Evolutionary conservation across 2,329 filamentous ascomycete genomes (phyloP), one percentile per base, ranked within the genome.

Genomic region (Fusarium begoniae): DNA sequence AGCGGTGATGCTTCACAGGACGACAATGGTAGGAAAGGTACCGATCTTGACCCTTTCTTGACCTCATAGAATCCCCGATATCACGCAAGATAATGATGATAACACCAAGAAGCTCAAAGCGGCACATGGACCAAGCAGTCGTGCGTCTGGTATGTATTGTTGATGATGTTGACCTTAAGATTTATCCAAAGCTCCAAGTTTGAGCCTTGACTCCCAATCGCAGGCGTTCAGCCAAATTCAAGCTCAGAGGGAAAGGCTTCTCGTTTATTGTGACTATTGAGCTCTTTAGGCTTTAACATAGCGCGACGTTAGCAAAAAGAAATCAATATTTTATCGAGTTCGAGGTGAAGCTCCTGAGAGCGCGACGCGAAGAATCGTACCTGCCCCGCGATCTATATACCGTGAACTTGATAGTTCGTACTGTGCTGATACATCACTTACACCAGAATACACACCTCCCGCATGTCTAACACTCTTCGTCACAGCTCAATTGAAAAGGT

Each of bases 91-190:
- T 80, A 72, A 89, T 83, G 64, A 89, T 84, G 44, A 88, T 82
- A 48, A 83, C 83, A 35, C 87, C 87, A 35, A 89, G 74, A 26
- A 87, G 84, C 81, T 89, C 87, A 78, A 86, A 87, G 24, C 87
- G 87, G 81, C 87, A 89, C 87, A 89, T 89, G 75, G 72, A 73
- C 65, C 59, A 59, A 61, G 35, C 30, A 56, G 40, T 47, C 35
- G 59, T 28, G 15, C 26, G 60, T 50, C 24, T 66, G 43, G 32
- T 11, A 37, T 22, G 56, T 37, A 43, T 32, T 40, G 38, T 26
- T 30, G 26, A 10, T 28, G 22, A 35, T 50, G 55, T 41, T 50
- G 43, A 28, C 30, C 15, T 45, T 48, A 56, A 54, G 58, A 54
- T 44, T 26, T 35, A 28, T 20, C 14, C 38, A 47, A 58, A 41